Evolutionary conservation across 2,329 filamentous ascomycete genomes (phyloP).

Genomic region (Hymenoscyphus repandus): DNA sequence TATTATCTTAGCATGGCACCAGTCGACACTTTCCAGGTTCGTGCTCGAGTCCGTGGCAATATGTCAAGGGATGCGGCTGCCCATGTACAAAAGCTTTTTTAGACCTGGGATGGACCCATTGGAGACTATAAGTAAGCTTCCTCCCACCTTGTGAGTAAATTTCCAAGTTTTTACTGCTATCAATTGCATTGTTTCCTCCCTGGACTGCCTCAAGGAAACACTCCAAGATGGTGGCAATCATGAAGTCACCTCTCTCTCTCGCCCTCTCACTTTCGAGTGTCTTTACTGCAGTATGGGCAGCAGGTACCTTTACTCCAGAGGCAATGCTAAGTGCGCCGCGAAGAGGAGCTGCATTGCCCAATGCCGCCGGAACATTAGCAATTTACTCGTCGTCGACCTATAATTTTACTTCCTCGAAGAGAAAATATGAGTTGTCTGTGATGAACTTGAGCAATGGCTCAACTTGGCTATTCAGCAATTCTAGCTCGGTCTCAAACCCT

Average conservation of each 20-base stretch:
- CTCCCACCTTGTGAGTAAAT: neutral
- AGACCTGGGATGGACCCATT: neutral
- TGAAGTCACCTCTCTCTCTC: slow-evolving; percentile 4
- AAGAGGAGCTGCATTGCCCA: slow-evolving; percentile 63
- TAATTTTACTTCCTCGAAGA: slow-evolving; percentile 67
- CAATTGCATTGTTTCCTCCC: slow-evolving; percentile 4
- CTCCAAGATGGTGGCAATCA: slow-evolving; percentile 8
- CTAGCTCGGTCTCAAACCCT: slow-evolving; percentile 20
- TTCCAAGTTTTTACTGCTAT: neutral
- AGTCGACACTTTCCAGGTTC: neutral
- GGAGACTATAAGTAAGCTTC: slow-evolving; percentile 9
- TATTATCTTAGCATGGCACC: neutral
- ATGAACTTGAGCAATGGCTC: slow-evolving; percentile 50
- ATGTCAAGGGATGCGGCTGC: neutral
- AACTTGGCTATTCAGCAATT: slow-evolving; percentile 21
- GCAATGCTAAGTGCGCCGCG: slow-evolving; percentile 71
- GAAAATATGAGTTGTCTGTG: slow-evolving; percentile 60
- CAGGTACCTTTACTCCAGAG: slow-evolving; percentile 54
- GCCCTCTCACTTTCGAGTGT: slow-evolving; percentile 7
- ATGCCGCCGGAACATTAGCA: slow-evolving; percentile 57
- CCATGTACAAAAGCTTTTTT: neutral
- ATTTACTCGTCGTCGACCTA: slow-evolving; percentile 71
- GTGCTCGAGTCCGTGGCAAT: neutral
- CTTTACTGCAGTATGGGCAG: slow-evolving; percentile 10
- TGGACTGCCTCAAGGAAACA: neutral